Conservation (phyloP, 371 early-diverging fungal genomes). For the Dichotomocladium elegans region DNA sequence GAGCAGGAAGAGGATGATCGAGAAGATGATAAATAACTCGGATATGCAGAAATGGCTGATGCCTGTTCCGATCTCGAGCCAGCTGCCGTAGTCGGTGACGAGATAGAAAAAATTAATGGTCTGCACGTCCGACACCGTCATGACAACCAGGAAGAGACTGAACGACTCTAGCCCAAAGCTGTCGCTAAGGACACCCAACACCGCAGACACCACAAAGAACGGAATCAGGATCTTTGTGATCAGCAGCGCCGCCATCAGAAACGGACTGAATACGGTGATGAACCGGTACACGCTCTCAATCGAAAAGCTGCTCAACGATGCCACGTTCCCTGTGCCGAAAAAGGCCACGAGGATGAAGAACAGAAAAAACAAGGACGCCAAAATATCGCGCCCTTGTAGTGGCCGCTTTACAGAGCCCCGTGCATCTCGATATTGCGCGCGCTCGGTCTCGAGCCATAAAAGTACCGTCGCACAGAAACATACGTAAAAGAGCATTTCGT, state of each 20-base stretch:
- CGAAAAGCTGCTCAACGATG: conserved; percentile 83
- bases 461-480: conserved; percentile 70
- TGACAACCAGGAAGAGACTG: conserved; percentile 76
- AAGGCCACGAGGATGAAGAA: conserved; percentile 91
- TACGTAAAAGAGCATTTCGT: conserved; percentile 87
- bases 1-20: conserved; percentile 65
- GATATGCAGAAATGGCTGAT: conserved; percentile 89
- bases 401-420: conserved; percentile 12
- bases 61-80: conserved; percentile 96
- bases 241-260: conserved; percentile 84
- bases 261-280: conserved; percentile 86
- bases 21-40: conserved; percentile 79
- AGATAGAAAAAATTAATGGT: conserved; percentile 95
- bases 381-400: conserved; percentile 56
- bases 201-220: conserved; percentile 84
- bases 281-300: conserved; percentile 89
- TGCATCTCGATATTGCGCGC: conserved; percentile 34
- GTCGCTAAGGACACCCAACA: conserved; percentile 71
- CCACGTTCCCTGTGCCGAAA: conserved; percentile 96
- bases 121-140: conserved; percentile 87
- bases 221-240: conserved; percentile 89
- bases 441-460: conserved; percentile 82
- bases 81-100: conserved; percentile 88
- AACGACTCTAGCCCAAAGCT: conserved; percentile 78
- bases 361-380: conserved; percentile 74